Conservation (phyloP, 495 filamentous ascomycete species). For the Penicillium cataractarum region DNA sequence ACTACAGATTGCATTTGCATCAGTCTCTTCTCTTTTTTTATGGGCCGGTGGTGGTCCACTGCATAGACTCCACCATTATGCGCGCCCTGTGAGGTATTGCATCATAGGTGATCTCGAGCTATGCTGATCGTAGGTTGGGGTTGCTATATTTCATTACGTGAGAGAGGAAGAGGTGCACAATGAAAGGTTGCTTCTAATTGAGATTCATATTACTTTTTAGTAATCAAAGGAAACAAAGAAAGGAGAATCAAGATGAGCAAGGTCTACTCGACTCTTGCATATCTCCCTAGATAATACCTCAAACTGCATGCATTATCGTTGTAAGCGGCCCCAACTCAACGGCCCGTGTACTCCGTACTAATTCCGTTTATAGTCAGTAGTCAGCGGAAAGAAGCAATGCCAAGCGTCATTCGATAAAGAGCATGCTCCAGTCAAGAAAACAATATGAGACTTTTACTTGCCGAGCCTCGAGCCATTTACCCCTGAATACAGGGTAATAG, state of each 20-base stretch:
- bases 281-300: slow-evolving; percentile 2
- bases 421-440: slow-evolving; percentile 10
- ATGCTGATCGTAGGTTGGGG: slow-evolving; percentile 5
- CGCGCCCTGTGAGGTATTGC: slow-evolving; percentile 13
- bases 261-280: neutral
- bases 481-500: neutral
- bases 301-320: neutral
- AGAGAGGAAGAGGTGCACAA: neutral
- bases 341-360: neutral
- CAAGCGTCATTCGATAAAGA: slow-evolving; percentile 13
- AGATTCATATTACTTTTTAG: neutral
- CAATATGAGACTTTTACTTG: neutral
- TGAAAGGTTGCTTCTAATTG: neutral
- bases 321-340: neutral
- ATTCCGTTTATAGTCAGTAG: slow-evolving; percentile 1
- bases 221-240: neutral
- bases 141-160: neutral
- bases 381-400: slow-evolving; percentile 25
- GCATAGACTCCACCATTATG: slow-evolving; percentile 8
- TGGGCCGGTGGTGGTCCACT: neutral
- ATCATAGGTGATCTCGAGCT: slow-evolving; percentile 14
- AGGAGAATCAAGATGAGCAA: neutral
- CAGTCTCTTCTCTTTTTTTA: neutral
- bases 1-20: neutral
- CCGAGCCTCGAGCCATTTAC: slow-evolving; percentile 4